Conservation (phyloP, 352 stramenopile genomes). For the Globisporangium irregulare region DNA sequence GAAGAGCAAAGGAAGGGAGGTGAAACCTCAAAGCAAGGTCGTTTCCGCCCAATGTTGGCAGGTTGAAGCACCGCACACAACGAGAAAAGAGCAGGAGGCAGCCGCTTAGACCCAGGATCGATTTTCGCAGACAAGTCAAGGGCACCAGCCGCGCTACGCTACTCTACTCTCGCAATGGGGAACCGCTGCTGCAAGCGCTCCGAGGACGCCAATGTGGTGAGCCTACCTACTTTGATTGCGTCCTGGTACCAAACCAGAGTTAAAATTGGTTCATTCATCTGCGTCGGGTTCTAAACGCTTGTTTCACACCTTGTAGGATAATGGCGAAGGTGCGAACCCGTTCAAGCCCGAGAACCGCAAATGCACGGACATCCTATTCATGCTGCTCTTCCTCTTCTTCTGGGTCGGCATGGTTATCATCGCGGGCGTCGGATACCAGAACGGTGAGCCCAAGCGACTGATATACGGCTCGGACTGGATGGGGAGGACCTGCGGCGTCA, state of each 20-base stretch:
- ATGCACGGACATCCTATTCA: constrained; percentile 69
- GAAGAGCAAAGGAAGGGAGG: background rate
- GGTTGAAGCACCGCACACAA: background rate
- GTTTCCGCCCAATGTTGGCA: background rate
- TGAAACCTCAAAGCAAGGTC: background rate
- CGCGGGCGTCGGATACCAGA: constrained; percentile 50
- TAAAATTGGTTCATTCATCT: background rate
- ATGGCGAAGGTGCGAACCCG: constrained; percentile 42
- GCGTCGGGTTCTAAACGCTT: background rate
- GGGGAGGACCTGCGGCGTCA: constrained; percentile 58
- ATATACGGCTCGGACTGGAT: constrained; percentile 77
- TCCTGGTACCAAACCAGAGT: background rate
- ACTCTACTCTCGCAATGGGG: constrained; percentile 17
- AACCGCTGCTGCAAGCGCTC: constrained; percentile 25
- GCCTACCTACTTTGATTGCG: background rate
- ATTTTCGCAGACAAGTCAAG: no score
- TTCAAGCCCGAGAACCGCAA: constrained; percentile 74
- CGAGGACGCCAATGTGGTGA: constrained; percentile 9
- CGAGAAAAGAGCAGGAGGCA: no score
- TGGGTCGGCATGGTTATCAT: constrained; percentile 72
- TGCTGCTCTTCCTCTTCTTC: constrained; percentile 57
- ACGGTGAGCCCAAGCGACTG: constrained; percentile 70
- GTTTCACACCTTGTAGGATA: background rate
- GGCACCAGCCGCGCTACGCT: no score
- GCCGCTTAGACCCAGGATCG: no score